Evolutionary conservation across 2,329 filamentous ascomycete species (phyloP), one percentile per base, ranked within the genome.

Genomic region (Colletotrichum eremochloae): DNA sequence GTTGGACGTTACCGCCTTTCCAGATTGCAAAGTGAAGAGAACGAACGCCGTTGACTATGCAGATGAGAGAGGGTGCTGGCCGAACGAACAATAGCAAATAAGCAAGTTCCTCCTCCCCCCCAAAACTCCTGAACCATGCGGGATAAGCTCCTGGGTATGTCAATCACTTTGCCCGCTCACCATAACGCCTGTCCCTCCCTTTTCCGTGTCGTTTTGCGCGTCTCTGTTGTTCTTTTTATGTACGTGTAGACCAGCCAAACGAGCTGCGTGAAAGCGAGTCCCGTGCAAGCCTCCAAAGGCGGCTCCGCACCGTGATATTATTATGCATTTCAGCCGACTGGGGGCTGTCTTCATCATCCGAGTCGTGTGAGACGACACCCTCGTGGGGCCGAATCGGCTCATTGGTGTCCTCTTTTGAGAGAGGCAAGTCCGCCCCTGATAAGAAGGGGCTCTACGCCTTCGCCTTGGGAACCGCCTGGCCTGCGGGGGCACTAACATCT

Each of bases 401-500:
- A 29, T n/a, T 20, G 11, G 5, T 29, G 14, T 5, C 9, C n/a
- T 20, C n/a, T 53, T 38, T 33, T 15, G 15, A 18, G 18, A 44
- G n/a, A n/a, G 53, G 33, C 52, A 52, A 55, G 11, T 44, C 69
- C 46, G 48, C 57, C 31, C 24, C 12, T 42, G 40, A 61, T 42
- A 55, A 55, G n/a, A 61, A 72, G 60, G 66, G 46, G 56, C 55
- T 70, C 70, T 72, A 72, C 53, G 55, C 70, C 70, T 70, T 72
- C 33, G 55, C 60, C 70, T 72, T 72, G 55, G 70, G 70, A 18
- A 56, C 56, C 62, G 67, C 48, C 63, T 67, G 67, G 18, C 67
- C 71, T 53, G 71, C 71, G 44, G 86, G 85, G 33, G 85, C 86
- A 78, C 87, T 88, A 75, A 86, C 81, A 53, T 87, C 82, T 75